These are phyloP conservation scores for Excoecaria cochinchinensis DNA, from an alignment of 345 rosid genomes.

Conservation along the genomic window DNA sequence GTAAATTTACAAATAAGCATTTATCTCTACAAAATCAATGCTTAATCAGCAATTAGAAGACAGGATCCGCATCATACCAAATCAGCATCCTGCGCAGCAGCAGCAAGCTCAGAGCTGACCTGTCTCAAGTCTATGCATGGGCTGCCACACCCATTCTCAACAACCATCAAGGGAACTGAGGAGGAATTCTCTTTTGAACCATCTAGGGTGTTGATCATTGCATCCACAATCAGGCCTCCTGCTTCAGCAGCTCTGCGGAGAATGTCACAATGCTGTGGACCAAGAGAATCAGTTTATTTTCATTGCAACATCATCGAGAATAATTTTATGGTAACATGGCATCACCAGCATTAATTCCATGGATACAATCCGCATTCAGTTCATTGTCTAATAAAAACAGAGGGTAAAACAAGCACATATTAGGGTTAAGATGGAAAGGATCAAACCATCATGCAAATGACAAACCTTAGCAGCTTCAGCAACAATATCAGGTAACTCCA, in stretches of 20 bases:
- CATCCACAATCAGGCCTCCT: conserved; percentile 93
- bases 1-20: neutral
- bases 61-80: conserved; percentile 53
- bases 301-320: neutral
- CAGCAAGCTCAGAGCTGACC: conserved; percentile 99
- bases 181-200: conserved; percentile 58
- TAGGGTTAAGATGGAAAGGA: neutral
- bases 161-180: conserved; percentile 94
- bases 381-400: neutral
- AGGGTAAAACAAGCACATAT: neutral
- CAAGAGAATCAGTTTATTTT: conserved; percentile 21
- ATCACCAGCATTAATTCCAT: neutral
- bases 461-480: conserved; percentile 97
- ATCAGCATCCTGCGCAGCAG: conserved; percentile 88
- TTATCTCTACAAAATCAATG: neutral
- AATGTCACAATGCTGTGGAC: conserved; percentile 83
- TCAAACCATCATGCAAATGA: conserved; percentile 10
- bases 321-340: neutral
- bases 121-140: conserved; percentile 97
- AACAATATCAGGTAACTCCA: conserved; percentile 95
- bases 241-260: conserved; percentile 95
- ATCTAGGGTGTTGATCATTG: conserved; percentile 62
- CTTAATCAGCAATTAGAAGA: neutral
- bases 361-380: conserved; percentile 1
- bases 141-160: conserved; percentile 98